phyloP scores from a whole-genome alignment of 148 eudicot genomes.

The Chenopodium quinoa region DNA sequence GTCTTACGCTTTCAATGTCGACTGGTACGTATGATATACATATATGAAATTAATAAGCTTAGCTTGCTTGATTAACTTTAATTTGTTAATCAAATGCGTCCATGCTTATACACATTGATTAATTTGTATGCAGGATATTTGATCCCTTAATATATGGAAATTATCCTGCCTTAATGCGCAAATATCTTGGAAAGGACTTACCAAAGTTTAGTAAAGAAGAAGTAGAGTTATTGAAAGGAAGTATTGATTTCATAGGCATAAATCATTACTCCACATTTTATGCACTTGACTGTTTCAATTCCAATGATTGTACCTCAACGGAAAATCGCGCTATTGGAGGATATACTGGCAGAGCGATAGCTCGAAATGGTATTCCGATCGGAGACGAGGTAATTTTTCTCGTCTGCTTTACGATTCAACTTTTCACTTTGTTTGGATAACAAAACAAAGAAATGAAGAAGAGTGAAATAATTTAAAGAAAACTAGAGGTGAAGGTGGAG shows the following conservation, averaged over 20 bases:
- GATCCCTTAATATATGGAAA: slow-evolving; percentile 80
- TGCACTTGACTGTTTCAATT: slow-evolving; percentile 57
- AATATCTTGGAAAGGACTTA: slow-evolving; percentile 40
- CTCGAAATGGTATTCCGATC: slow-evolving; percentile 52
- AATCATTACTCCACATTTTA: slow-evolving; percentile 72
- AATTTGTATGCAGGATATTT: slow-evolving; percentile 38
- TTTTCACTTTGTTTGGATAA: no score
- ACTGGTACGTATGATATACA: slow-evolving; percentile 39
- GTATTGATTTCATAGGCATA: slow-evolving; percentile 74
- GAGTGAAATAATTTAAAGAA: no score
- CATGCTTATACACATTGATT: not conserved
- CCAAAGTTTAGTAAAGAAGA: slow-evolving; percentile 62
- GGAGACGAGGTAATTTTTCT: slow-evolving; percentile 48
- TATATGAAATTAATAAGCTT: no score
- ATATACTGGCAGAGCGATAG: slow-evolving; percentile 31
- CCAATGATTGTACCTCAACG: slow-evolving; percentile 27
- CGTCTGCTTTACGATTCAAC: not conserved
- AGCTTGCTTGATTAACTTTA: no score
- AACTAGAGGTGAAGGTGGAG: no score
- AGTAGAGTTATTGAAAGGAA: slow-evolving; percentile 42
- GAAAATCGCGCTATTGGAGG: slow-evolving; percentile 53
- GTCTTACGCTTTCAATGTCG: slow-evolving; percentile 42
- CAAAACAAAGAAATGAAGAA: no score
- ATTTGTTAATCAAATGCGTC: not conserved
- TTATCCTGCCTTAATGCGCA: slow-evolving; percentile 68